phyloP scores from a whole-genome alignment of 768 basidiomycete genomes.

The Crepidotus variabilis region DNA sequence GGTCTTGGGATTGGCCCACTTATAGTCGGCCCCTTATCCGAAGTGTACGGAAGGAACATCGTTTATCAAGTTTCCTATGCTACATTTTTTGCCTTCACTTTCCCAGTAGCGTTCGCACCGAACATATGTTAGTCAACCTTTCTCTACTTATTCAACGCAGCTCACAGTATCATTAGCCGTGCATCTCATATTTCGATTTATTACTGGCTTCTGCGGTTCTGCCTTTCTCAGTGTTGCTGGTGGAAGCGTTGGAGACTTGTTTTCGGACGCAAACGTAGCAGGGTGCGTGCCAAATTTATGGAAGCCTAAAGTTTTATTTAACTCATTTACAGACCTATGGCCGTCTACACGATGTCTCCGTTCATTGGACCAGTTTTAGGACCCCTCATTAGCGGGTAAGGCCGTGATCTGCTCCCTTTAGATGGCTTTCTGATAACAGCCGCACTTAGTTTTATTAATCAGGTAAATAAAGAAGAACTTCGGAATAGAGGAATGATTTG shows the following conservation, averaged over 20 bases:
- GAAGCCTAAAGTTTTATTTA: neutral
- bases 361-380: constrained; percentile 52
- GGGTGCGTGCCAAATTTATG: constrained; percentile 36
- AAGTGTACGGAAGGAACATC: constrained; percentile 61
- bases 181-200: constrained; percentile 54
- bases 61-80: constrained; percentile 62
- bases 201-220: constrained; percentile 54
- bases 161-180: constrained; percentile 35
- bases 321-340: constrained; percentile 37
- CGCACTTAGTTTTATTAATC: constrained; percentile 60
- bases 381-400: constrained; percentile 55
- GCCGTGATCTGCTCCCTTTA: constrained; percentile 10
- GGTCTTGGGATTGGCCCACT: constrained; percentile 54
- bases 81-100: constrained; percentile 59
- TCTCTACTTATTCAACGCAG: neutral
- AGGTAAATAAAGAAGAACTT: constrained; percentile 30
- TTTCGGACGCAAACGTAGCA: constrained; percentile 52
- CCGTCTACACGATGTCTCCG: constrained; percentile 50
- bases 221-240: constrained; percentile 56
- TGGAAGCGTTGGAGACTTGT: constrained; percentile 54
- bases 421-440: neutral
- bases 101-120: constrained; percentile 72
- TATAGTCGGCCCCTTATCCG: constrained; percentile 49
- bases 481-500: neutral
- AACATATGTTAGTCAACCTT: constrained; percentile 45